Base-by-base conservation (phyloP, 495 filamentous ascomycete genomes). In the Pyronema omphalodes region DNA sequence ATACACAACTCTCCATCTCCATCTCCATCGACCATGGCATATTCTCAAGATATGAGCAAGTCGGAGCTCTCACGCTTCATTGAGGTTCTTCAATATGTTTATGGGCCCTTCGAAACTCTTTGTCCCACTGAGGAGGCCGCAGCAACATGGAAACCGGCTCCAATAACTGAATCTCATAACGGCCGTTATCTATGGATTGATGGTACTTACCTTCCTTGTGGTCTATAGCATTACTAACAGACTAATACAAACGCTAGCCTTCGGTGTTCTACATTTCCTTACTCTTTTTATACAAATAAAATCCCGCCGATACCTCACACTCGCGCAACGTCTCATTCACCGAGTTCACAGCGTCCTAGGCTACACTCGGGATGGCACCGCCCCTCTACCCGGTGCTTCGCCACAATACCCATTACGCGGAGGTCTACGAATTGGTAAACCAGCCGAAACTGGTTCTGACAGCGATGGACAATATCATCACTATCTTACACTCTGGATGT, bases 401-500 rank as follows among this genome's bases (percentile, higher is more conserved):
- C 72, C 79, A 29, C 56, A 57, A 5, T 70, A 76, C 41, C 79
- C 78, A 0, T 62, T 82, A 1, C 70, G 66, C 9, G 80, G 80
- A 9, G 80, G 80, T 2, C 65, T 84, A 11, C 71, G 80, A 1
- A 83, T 82, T 44, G 80, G 80, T 3, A 83, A 82, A 63, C 52
- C 68, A 6, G 67, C 73, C 19, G 76, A 66, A 0, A 49, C 49
- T 9, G 79, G 78, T 0, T 56, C 67, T 0, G 80, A 83, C 48
- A 67, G 71, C 14, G 80, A 83, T 61, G 79, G 79, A 3, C 77
- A 81, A 60, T 83, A 83, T 48, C 77, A 82, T 52, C 79, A 83
- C 55, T 84, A 81, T 58, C 65, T 83, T 8, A 82, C 78, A 0
- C 58, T 84, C 1, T 84, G 79, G 79, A 81, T 82, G 78, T 84